Conservation (phyloP, 345 rosid genomes). For the Hibiscus tridactylites region DNA sequence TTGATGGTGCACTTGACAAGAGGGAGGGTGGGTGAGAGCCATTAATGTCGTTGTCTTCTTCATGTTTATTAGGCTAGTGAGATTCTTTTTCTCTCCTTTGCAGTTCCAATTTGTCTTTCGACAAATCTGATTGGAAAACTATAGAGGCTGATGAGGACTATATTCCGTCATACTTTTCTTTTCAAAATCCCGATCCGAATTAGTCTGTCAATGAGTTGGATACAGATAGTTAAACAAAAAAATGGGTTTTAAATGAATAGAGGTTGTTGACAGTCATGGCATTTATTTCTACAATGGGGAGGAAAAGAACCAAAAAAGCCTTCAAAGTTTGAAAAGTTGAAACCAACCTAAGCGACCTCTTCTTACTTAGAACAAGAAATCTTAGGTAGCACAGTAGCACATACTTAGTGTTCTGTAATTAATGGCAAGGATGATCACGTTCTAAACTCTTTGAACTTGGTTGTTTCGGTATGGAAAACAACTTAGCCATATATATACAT, state of each 20-base stretch:
- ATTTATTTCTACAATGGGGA: too few species aligned
- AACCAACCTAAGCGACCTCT: neutral
- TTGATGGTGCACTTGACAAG: slow-evolving; percentile 3
- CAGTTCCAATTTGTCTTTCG: too few species aligned
- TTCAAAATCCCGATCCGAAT: too few species aligned
- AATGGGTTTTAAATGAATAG: too few species aligned
- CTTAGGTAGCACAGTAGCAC: neutral
- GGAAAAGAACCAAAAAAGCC: neutral
- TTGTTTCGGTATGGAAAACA: too few species aligned
- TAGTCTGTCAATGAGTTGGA: too few species aligned
- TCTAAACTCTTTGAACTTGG: neutral
- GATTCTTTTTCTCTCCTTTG: neutral
- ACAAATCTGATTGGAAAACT: too few species aligned
- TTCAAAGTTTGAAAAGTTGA: neutral
- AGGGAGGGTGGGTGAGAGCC: slow-evolving; percentile 9
- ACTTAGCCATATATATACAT: too few species aligned
- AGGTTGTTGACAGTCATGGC: too few species aligned
- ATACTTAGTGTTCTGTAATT: neutral
- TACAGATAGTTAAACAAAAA: too few species aligned
- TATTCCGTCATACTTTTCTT: neutral
- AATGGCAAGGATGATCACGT: neutral
- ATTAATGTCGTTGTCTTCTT: slow-evolving; percentile 12
- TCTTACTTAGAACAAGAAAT: neutral
- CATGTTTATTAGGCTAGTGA: neutral
- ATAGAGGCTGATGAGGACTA: neutral